Conservation (phyloP, 495 filamentous ascomycete genomes). For the Penicillium cataractarum region DNA sequence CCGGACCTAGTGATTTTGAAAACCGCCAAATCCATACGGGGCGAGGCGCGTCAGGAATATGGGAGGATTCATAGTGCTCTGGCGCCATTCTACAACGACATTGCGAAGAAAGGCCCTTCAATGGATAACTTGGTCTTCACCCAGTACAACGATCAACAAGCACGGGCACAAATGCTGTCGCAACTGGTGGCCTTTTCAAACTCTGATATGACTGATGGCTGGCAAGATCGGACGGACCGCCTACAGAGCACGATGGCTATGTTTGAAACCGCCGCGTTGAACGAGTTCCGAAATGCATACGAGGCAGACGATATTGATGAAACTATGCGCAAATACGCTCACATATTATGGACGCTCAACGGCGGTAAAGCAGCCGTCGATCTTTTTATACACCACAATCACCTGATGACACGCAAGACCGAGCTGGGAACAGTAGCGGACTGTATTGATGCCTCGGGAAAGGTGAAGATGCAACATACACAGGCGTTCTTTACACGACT, state of each 20-base stretch:
- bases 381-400: slow-evolving; percentile 84
- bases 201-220: slow-evolving; percentile 78
- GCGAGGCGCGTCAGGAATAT: slow-evolving; percentile 86
- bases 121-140: slow-evolving; percentile 82
- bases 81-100: slow-evolving; percentile 85
- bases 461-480: slow-evolving; percentile 75
- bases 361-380: slow-evolving; percentile 79
- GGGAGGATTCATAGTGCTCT: slow-evolving; percentile 87
- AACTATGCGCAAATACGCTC: slow-evolving; percentile 83
- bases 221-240: slow-evolving; percentile 67
- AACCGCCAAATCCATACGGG: slow-evolving; percentile 75
- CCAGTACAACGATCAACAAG: slow-evolving; percentile 81
- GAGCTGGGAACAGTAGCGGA: slow-evolving; percentile 78
- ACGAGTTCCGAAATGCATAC: slow-evolving; percentile 90
- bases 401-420: slow-evolving; percentile 73
- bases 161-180: slow-evolving; percentile 84
- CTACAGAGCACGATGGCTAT: slow-evolving; percentile 74
- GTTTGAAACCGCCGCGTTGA: slow-evolving; percentile 87
- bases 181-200: slow-evolving; percentile 77
- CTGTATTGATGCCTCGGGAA: slow-evolving; percentile 69
- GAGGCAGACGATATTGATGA: slow-evolving; percentile 89
- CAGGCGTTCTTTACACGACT: slow-evolving; percentile 78
- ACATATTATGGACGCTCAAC: slow-evolving; percentile 81
- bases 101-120: slow-evolving; percentile 70
- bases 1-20: slow-evolving; percentile 67